Percentiles rank a stretch among this genome's conserved stretches.
Evolutionary conservation across 768 basidiomycete genomes (phyloP).

Genomic region (Termitomyces sp.): DNA sequence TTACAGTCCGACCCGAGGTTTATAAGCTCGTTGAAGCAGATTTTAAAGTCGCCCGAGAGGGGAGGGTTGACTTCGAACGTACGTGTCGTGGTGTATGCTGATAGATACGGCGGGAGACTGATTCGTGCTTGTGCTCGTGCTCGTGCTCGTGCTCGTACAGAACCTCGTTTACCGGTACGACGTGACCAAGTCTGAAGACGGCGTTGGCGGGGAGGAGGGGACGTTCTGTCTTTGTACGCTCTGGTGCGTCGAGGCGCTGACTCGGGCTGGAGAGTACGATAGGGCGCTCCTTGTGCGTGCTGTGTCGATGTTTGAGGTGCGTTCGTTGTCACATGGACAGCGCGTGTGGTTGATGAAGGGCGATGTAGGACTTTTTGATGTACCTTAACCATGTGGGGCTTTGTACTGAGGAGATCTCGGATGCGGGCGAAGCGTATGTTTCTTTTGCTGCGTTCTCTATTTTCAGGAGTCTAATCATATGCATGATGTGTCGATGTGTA

Average conservation of each 20-base stretch:
- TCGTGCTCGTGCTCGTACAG: constrained; percentile 30
- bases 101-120: not conserved
- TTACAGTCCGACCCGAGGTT: constrained; percentile 89
- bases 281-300: constrained; percentile 62
- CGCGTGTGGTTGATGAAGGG: not conserved
- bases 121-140: too few relatives aligned
- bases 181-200: constrained; percentile 80
- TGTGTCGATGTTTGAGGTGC: constrained; percentile 87
- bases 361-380: constrained; percentile 64
- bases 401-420: constrained; percentile 84
- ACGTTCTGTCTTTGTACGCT: constrained; percentile 90
- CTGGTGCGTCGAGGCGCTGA: constrained; percentile 78
- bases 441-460: not conserved
- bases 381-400: constrained; percentile 88
- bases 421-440: constrained; percentile 77
- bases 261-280: constrained; percentile 83
- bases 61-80: constrained; percentile 91
- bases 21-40: constrained; percentile 77
- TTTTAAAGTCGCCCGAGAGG: constrained; percentile 83
- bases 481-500: constrained; percentile 25
- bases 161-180: constrained; percentile 91
- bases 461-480: not conserved
- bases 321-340: not conserved
- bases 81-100: constrained; percentile 16
- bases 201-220: constrained; percentile 95